Percentiles rank a stretch among this genome's conserved stretches.
Evolutionary conservation across 2,329 filamentous ascomycete species (phyloP).

Genomic region (Chrysoporthe cubensis): DNA sequence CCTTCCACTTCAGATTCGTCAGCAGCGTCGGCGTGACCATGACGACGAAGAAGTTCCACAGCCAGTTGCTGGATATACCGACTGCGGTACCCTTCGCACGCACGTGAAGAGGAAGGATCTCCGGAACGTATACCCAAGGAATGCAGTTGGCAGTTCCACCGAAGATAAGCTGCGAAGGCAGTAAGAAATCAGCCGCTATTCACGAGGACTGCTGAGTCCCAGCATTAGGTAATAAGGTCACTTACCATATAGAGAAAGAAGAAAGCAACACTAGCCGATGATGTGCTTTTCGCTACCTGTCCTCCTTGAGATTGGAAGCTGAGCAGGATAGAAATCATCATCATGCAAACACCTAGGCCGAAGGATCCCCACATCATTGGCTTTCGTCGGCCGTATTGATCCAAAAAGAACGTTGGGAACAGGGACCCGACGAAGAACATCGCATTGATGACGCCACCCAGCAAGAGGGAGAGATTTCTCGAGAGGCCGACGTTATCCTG

Average conservation of each 20-base stretch:
- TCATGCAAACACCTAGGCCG: conserved; percentile 41
- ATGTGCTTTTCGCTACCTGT: conserved; percentile 29
- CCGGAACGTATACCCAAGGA: conserved; percentile 44
- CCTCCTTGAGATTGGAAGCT: conserved; percentile 30
- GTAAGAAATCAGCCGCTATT: not conserved
- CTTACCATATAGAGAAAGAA: conserved; percentile 39
- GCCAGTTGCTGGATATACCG: conserved; percentile 42
- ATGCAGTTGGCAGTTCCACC: conserved; percentile 40
- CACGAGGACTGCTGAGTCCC: not conserved
- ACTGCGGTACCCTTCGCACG: conserved; percentile 40
- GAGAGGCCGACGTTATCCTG: conserved; percentile 40
- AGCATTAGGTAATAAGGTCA: not conserved
- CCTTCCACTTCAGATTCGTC: conserved; percentile 51
- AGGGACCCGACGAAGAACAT: conserved; percentile 45
- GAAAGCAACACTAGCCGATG: conserved; percentile 40
- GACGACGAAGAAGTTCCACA: conserved; percentile 43
- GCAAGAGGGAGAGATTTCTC: conserved; percentile 37
- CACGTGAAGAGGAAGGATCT: conserved; percentile 41
- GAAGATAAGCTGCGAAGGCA: conserved; percentile 30
- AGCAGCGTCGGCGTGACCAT: conserved; percentile 57
- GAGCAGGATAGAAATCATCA: conserved; percentile 43
- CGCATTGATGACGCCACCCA: conserved; percentile 42
- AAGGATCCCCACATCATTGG: conserved; percentile 48
- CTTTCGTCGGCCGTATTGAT: conserved; percentile 41
- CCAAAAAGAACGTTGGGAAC: conserved; percentile 25